phyloP scores from a whole-genome alignment of 2,329 filamentous ascomycete species.

The Aureobasidium lini region DNA sequence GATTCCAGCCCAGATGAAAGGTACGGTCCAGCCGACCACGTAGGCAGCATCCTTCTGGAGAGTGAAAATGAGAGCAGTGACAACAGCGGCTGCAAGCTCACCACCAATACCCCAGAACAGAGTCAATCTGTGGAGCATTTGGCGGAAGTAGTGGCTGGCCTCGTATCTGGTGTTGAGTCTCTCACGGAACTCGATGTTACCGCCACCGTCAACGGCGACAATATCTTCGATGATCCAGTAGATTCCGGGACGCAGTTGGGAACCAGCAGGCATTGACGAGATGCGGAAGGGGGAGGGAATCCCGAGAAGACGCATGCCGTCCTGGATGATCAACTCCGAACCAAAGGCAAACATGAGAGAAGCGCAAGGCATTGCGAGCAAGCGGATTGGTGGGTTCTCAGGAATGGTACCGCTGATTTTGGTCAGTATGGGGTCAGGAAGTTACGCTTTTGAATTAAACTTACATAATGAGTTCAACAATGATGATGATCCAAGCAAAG shows the following conservation, averaged over 20 bases:
- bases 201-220: constrained; percentile 45
- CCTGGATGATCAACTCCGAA: constrained; percentile 43
- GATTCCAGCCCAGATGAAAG: constrained; percentile 43
- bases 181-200: constrained; percentile 46
- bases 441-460: constrained; percentile 15
- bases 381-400: constrained; percentile 42
- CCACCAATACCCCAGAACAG: constrained; percentile 46
- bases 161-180: constrained; percentile 45
- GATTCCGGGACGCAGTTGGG: constrained; percentile 45
- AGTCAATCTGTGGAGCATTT: constrained; percentile 45
- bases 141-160: constrained; percentile 45
- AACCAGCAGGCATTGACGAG: constrained; percentile 44
- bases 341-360: constrained; percentile 48
- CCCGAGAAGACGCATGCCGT: constrained; percentile 38
- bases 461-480: constrained; percentile 49
- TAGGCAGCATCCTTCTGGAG: constrained; percentile 41
- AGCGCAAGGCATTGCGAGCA: constrained; percentile 46
- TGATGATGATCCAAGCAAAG: constrained; percentile 48
- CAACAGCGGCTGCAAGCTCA: constrained; percentile 32
- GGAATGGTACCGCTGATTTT: constrained; percentile 36
- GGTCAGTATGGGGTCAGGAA: constrained; percentile 16
- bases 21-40: constrained; percentile 42
- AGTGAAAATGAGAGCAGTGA: constrained; percentile 41
- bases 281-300: constrained; percentile 44
- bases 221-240: constrained; percentile 50